Base-by-base conservation (phyloP, 176 grass and related monocot genomes). In the Ensete ventricosum region DNA sequence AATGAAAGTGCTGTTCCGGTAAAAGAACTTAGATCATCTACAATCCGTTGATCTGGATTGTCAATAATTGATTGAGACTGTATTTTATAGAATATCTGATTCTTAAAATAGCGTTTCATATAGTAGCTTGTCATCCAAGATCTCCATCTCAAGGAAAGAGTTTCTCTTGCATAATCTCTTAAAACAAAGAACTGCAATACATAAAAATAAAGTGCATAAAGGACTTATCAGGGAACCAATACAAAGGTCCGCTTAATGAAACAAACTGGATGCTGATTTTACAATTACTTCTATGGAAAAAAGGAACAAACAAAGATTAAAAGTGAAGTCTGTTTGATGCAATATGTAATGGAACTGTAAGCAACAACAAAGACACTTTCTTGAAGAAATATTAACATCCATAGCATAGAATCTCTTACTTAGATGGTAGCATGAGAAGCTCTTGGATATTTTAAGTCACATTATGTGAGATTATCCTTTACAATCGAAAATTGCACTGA, bases 51-150 rank as follows among this genome's bases (percentile, higher is more conserved):
- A 59, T 98, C 94, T 9, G 90, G 94, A 81, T 98, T 98, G 59
- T 98, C 94, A 83, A 98, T 89, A 65, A 98, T 73, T 34, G 90
- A 93, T 77, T 98, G 90, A 77, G 94, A 98, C 64, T 98, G 90
- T 75, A 98, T 98, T 79, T 86, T 93, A 53, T 98, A 98, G 64
- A 98, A 98, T 16, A 86, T 93, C 77, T 72, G 83, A 78, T 93
- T 93, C 26, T 85, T 75, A 78, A 98, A 93, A 82, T 98, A 98
- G 79, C 90, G 77, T 71, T 93, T 79, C 94, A 98, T 98, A 82
- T 98, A 98, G 75, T 93, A 93, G 78, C 84, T 83, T 14, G 94
- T 98, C 94, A 93, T 98, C 94, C 94, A 98, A 76, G 88, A 98
- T 76, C 94, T 80, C 90, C 94, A 98, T 88, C 94, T 87, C 63